Evolutionary conservation across 2,329 filamentous ascomycete species (phyloP), one percentile per base, ranked within the genome.

Genomic region (Chaetomiaceae sp.): DNA sequence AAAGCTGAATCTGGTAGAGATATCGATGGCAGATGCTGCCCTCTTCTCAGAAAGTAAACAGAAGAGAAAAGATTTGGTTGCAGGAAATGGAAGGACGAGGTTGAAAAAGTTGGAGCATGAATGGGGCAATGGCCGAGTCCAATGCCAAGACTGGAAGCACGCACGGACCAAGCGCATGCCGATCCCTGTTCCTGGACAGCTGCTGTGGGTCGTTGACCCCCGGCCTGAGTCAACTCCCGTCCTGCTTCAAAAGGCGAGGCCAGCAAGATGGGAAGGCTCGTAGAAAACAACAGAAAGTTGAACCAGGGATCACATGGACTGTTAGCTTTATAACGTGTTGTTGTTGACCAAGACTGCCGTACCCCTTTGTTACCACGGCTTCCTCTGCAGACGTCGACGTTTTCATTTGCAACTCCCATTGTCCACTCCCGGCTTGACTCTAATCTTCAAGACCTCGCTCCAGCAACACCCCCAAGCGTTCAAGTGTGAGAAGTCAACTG

Each of bases 161-260:
- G 44, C 44, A 47, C 31, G 33, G 34, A 11, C 33, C 44, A 47
- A n/a, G 25, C 14, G n/a, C 17, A 15, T 22, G n/a, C n/a, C n/a
- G n/a, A n/a, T n/a, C n/a, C n/a, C n/a, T n/a, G n/a, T 5, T 9
- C 11, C 19, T 39, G 11, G 4, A 3, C 43, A 9, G 19, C n/a
- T 9, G 12, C 17, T 14, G 20, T 47, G 44, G 20, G 31, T 37
- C 31, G 17, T n/a, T n/a, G 19, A 2, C n/a, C 20, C 6, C 22
- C 51, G 51, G 51, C 38, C 51, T 53, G 51, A 53, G 51, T 53
- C 51, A 53, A 48, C 40, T 33, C 11, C 8, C 4, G 2, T 8
- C 15, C 15, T 20, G 22, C 23, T 6, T 27, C 15, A 6, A 22
- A 38, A 20, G 23, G 43, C 9, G 11, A 19, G 43, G 9, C 22